These are phyloP conservation scores for Beauveria sp. DNA, from an alignment of 2,329 filamentous ascomycete species.

Conservation along the genomic window DNA sequence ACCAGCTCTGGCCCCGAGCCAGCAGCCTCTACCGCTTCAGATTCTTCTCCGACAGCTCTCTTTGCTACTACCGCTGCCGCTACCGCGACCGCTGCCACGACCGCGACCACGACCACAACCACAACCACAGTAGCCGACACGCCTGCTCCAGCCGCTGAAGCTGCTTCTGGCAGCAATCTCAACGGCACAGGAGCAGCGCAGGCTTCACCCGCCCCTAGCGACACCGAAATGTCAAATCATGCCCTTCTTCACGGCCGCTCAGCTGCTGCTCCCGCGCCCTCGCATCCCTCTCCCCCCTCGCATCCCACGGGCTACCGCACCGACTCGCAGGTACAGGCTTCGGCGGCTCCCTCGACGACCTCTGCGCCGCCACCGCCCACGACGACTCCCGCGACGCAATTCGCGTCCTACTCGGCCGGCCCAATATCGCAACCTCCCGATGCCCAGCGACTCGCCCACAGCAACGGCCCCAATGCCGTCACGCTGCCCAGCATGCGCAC, in stretches of 20 bases:
- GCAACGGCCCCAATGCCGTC: conserved; percentile 23
- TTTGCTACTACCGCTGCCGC: background rate
- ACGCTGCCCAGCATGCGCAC: conserved; percentile 34
- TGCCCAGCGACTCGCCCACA: conserved; percentile 13
- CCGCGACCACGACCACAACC: background rate
- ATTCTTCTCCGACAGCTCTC: background rate
- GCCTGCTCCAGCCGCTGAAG: background rate
- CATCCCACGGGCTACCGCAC: conserved; percentile 3
- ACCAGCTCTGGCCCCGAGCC: background rate
- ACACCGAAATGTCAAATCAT: conserved; percentile 27
- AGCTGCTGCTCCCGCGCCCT: background rate
- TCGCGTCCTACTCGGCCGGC: background rate
- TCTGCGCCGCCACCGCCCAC: conserved; percentile 12
- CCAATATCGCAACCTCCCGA: background rate
- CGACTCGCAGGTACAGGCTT: conserved; percentile 9
- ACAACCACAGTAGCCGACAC: background rate
- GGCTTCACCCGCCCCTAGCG: conserved; percentile 11
- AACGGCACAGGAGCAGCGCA: background rate
- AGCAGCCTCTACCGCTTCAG: background rate
- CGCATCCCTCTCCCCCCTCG: conserved; percentile 9
- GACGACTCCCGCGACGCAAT: conserved; percentile 2
- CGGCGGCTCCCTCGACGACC: conserved; percentile 17
- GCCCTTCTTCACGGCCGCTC: conserved; percentile 8
- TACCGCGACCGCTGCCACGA: background rate
- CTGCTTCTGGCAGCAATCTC: background rate